Evolutionary conservation across 176 grass and related monocot species (phyloP), one percentile per base, ranked within the genome.

Genomic region (maize (Zea mays)): DNA sequence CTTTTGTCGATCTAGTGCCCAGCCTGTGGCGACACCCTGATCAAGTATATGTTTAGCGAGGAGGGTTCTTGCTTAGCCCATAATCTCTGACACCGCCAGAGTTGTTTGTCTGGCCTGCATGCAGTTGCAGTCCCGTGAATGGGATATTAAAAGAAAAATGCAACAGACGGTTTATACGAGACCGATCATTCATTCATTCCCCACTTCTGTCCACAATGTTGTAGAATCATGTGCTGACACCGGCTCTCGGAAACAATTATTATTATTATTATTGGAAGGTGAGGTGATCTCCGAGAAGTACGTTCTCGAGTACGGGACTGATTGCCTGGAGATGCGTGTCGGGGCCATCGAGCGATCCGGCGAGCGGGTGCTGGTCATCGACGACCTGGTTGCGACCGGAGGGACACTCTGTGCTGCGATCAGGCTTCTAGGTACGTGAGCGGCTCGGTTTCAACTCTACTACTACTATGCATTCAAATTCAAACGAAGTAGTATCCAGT

Each of bases 291-390:
- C 89, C 16, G 91, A 98, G 85, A 81, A 63, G 2, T 98, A 98
- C 20, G 87, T 90, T 44, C 87, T 98, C 0, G 95, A 98, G 79
- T 98, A 98, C 35, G 95, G 95, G 3, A 90, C 86, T 4, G 95
- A 98, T 77, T 94, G 91, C 56, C 65, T 98, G 44, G 82, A 98
- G 82, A 98, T 98, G 95, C 95, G 94, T 71, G 82, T 98, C 21
- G 95, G 91, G 36, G 87, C 95, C n/a, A 84, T 94, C 9, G 55
- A 88, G 10, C 59, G 59, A 27, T 74, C 60, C 1, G 85, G 82
- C 4, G 95, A 92, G 68, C 95, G 83, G 12, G 91, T 88, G 8
- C 46, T 98, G 42, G 65, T 98, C 10, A 13, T 98, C 2, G 95
- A 98, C 71, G 95, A 94, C 74, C 52, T 98, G 73, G 88, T 98